These are phyloP conservation scores for Nosema muscidifuracis DNA, from an alignment of 371 early-diverging fungal species.

Conservation along the genomic window DNA sequence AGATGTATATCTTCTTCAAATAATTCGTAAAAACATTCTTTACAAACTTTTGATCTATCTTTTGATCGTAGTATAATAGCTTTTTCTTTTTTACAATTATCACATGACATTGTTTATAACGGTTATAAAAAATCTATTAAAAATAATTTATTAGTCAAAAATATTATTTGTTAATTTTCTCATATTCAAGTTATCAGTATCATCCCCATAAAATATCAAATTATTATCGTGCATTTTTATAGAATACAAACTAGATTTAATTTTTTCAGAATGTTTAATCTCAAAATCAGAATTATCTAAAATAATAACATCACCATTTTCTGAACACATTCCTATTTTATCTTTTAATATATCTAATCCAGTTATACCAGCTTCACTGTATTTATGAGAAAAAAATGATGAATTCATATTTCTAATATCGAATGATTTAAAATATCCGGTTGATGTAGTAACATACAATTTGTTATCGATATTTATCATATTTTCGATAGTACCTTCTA, in stretches of 20 bases:
- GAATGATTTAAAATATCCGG: constrained; percentile 21
- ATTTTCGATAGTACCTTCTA: constrained; percentile 24
- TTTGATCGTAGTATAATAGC: constrained; percentile 84
- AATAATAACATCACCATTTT: constrained; percentile 22
- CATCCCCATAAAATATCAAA: constrained; percentile 37
- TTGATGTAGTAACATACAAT: constrained; percentile 9
- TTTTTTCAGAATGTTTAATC: background rate
- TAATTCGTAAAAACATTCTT: constrained; percentile 79
- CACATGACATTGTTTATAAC: constrained; percentile 58
- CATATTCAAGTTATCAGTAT: background rate
- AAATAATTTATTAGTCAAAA: background rate
- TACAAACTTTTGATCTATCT: constrained; percentile 80
- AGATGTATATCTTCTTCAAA: constrained; percentile 92
- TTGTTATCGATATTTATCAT: background rate
- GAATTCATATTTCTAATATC: constrained; percentile 18
- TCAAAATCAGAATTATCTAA: constrained; percentile 8
- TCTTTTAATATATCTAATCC: constrained; percentile 20
- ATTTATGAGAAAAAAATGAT: constrained; percentile 4
- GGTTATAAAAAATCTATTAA: background rate
- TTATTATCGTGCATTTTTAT: constrained; percentile 21
- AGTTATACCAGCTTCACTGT: constrained; percentile 19
- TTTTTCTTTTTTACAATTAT: constrained; percentile 62
- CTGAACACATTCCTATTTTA: constrained; percentile 20
- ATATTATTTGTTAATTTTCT: background rate
- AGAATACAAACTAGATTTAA: constrained; percentile 19